Evolutionary conservation across 1,139 yeast species (phyloP).

Genomic region (Saccharomycopsis phalli): DNA sequence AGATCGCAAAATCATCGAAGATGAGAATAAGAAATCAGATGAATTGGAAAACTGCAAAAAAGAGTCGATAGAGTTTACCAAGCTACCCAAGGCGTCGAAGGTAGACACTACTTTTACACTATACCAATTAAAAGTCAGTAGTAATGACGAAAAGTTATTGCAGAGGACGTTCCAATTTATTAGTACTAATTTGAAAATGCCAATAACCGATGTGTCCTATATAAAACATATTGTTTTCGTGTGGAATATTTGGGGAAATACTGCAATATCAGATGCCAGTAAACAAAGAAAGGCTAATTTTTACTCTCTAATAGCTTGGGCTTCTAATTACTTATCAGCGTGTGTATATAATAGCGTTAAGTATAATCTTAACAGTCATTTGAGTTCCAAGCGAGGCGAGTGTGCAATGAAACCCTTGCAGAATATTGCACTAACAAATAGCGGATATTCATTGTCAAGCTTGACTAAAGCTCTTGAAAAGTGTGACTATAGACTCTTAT

Average conservation of each 20-base stretch:
- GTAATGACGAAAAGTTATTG: slow-evolving; percentile 1
- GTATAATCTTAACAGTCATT: slow-evolving; percentile 1
- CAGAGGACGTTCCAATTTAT: slow-evolving; percentile 7
- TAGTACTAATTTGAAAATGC: slow-evolving; percentile 11
- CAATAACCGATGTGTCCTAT: slow-evolving; percentile 6
- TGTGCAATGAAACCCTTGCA: slow-evolving; percentile 5
- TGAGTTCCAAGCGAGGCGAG: background rate
- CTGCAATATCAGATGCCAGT: slow-evolving; percentile 6
- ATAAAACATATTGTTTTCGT: slow-evolving; percentile 6
- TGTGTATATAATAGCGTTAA: slow-evolving; percentile 5
- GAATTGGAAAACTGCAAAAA: slow-evolving; percentile 1
- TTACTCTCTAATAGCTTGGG: slow-evolving; percentile 17
- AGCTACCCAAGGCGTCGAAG: slow-evolving; percentile 1
- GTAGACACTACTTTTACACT: slow-evolving; percentile 1
- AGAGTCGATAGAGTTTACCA: background rate
- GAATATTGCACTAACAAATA: slow-evolving; percentile 8
- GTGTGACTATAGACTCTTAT: slow-evolving; percentile 5
- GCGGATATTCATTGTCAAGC: slow-evolving; percentile 3
- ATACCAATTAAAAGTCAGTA: slow-evolving; percentile 1
- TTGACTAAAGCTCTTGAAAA: slow-evolving; percentile 5
- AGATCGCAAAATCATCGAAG: slow-evolving; percentile 7
- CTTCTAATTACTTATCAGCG: slow-evolving; percentile 3
- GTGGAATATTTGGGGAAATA: slow-evolving; percentile 14
- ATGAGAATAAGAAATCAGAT: slow-evolving; percentile 6
- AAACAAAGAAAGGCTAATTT: slow-evolving; percentile 3